Percentiles rank a stretch among this genome's conserved stretches.
phyloP scores from a whole-genome alignment of 306 rosid genomes.

The Cicer judaicum region DNA sequence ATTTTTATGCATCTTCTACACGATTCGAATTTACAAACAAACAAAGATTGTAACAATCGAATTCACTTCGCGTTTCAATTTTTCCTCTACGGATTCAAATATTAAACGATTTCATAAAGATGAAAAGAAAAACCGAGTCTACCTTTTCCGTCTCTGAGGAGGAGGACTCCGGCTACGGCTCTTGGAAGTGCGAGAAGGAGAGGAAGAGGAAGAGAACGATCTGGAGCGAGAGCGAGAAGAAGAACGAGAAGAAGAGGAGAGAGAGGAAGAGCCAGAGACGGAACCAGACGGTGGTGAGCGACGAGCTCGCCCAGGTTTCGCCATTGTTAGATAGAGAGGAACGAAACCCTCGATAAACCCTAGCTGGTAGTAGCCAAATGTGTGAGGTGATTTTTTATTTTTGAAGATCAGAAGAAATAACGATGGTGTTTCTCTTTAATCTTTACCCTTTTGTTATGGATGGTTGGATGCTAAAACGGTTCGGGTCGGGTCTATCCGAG shows the following conservation, averaged over 20 bases:
- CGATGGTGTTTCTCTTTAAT: neutral
- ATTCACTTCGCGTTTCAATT: neutral
- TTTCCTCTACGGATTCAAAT: neutral
- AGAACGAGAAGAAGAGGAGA: slow-evolving; percentile 59
- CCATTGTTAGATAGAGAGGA: slow-evolving; percentile 61
- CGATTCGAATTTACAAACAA: slow-evolving; percentile 11
- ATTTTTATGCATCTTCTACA: slow-evolving; percentile 4
- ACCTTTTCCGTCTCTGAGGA: slow-evolving; percentile 70
- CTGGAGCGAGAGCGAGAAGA: slow-evolving; percentile 70
- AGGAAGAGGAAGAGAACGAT: slow-evolving; percentile 71
- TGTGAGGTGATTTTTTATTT: neutral
- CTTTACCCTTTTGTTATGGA: neutral
- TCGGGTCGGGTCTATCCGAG: neutral
- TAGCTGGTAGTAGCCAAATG: slow-evolving; percentile 11
- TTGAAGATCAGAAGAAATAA: neutral
- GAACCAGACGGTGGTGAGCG: slow-evolving; percentile 93
- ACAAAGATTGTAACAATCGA: neutral
- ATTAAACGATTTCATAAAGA: neutral
- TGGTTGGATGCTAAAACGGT: neutral
- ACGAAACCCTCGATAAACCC: slow-evolving; percentile 81
- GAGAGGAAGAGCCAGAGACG: slow-evolving; percentile 74
- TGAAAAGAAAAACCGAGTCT: neutral
- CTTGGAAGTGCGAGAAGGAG: slow-evolving; percentile 77
- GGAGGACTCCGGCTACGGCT: slow-evolving; percentile 83
- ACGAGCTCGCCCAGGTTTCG: slow-evolving; percentile 90